Base-by-base conservation (phyloP, 495 filamentous ascomycete species). In the Xylona heveae region DNA sequence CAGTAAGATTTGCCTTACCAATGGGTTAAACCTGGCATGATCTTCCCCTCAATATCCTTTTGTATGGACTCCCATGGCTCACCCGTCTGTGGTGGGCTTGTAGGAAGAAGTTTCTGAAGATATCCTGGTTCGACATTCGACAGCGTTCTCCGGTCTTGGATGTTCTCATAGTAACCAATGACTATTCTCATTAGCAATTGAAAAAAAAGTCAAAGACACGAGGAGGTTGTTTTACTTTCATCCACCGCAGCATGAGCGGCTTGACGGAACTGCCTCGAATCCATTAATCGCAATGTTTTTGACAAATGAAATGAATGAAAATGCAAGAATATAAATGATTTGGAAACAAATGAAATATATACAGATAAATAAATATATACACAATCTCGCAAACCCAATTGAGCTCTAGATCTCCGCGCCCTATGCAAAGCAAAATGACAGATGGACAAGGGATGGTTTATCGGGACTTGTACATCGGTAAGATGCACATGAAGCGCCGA, bases 1-100 rank as follows among this genome's bases (percentile, higher is more conserved):
- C 23, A 25, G 7, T 8, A 25, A 25, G 23, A 7, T 8, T 25
- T 7, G 19, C 8, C 46, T n/a, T 50, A 70, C 78, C 88, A 97
- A 53, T 95, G 88, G 0, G 88, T 97, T 33, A 97, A 55, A 3
- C 88, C 88, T 0, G 88, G 88, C 50, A 93, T 71, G 50, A 95
- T 93, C 44, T 88, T 81, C 9, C 64, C 49, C 42, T 84, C 78
- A 29, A 95, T 71, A 51, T 95, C 85, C 18, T 64, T 55, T 43
- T 91, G 79, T 43, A 95, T 94, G 30, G 66, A 57, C 24, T 54
- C 48, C 83, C 83, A 94, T 42, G 58, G 37, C 51, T 95, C 82
- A 23, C 74, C 71, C 14, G 78, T 59, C 15, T 66, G 43, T 4
- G 88, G 88, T 0, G 81, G 70, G 23, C 57, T 53, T n/a, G 55